Conservation (phyloP, 306 rosid species). For the Trifolium repens region DNA sequence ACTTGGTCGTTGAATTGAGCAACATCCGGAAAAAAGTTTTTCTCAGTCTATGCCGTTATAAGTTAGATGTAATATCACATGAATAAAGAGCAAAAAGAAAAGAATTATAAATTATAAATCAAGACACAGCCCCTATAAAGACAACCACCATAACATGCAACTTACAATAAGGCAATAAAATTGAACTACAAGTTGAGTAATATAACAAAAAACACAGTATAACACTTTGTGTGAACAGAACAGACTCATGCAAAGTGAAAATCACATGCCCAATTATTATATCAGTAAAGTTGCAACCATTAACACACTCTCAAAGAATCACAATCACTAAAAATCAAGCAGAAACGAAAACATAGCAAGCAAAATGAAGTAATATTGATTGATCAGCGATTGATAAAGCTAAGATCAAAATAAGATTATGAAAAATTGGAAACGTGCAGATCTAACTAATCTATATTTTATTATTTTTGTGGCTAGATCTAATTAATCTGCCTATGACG, state of each 20-base stretch:
- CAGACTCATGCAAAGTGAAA: not conserved
- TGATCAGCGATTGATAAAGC: not conserved
- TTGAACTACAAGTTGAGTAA: not conserved
- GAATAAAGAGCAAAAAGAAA: not conserved
- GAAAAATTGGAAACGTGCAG: constrained; percentile 27
- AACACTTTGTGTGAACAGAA: not conserved
- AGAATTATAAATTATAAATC: not conserved
- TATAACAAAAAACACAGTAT: not conserved
- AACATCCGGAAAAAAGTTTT: not conserved
- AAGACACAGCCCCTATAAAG: not conserved
- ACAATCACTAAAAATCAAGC: not conserved
- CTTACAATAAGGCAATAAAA: constrained; percentile 17
- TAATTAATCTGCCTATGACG: not conserved
- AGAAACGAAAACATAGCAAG: not conserved
- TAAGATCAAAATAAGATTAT: constrained; percentile 2
- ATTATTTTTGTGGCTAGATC: no score
- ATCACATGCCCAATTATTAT: not conserved
- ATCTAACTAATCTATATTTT: constrained; percentile 26
- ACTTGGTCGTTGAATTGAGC: not conserved
- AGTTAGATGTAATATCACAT: not conserved
- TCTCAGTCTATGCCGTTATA: not conserved
- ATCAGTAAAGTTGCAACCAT: no score
- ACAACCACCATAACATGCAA: constrained; percentile 20
- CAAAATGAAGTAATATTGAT: not conserved
- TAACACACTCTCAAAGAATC: no score